Evolutionary conservation across 805 yeast species (phyloP).

Genomic region (Brettanomyces bruxellensis): DNA sequence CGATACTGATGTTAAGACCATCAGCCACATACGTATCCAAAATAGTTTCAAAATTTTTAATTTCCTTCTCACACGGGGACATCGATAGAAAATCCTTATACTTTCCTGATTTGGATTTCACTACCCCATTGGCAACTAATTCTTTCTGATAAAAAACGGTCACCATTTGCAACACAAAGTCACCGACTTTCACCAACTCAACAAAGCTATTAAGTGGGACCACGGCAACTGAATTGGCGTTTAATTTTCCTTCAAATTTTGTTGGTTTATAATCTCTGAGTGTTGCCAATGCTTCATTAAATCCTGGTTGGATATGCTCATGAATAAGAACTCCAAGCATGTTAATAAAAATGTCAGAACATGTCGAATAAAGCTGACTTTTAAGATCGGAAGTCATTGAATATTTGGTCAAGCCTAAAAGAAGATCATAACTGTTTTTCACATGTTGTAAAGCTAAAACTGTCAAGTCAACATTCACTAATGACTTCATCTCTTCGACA

Average conservation of each 20-base stretch:
- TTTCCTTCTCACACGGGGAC: constrained; percentile 61
- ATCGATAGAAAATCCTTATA: constrained; percentile 73
- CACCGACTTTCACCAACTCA: constrained; percentile 88
- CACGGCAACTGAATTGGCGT: constrained; percentile 24
- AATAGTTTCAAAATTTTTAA: constrained; percentile 55
- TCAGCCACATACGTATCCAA: constrained; percentile 87
- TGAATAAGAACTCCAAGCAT: constrained; percentile 55
- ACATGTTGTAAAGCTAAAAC: constrained; percentile 64
- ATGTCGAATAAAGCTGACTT: constrained; percentile 24
- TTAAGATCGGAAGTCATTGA: constrained; percentile 22
- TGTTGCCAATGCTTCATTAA: constrained; percentile 67
- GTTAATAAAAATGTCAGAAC: constrained; percentile 59
- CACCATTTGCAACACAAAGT: constrained; percentile 84
- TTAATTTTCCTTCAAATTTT: constrained; percentile 32
- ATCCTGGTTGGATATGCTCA: constrained; percentile 78
- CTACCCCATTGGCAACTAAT: constrained; percentile 44
- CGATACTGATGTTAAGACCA: constrained; percentile 89
- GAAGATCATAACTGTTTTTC: constrained; percentile 50
- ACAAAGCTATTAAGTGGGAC: constrained; percentile 84
- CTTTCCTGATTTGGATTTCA: constrained; percentile 35
- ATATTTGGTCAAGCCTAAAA: constrained; percentile 34
- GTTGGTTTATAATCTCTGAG: constrained; percentile 67
- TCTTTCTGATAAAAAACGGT: constrained; percentile 88
- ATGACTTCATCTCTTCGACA: constrained; percentile 63
- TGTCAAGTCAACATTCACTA: constrained; percentile 75